Evolutionary conservation across 2,329 filamentous ascomycete species (phyloP), one percentile per base, ranked within the genome.

Genomic region (Davidsoniella australis): DNA sequence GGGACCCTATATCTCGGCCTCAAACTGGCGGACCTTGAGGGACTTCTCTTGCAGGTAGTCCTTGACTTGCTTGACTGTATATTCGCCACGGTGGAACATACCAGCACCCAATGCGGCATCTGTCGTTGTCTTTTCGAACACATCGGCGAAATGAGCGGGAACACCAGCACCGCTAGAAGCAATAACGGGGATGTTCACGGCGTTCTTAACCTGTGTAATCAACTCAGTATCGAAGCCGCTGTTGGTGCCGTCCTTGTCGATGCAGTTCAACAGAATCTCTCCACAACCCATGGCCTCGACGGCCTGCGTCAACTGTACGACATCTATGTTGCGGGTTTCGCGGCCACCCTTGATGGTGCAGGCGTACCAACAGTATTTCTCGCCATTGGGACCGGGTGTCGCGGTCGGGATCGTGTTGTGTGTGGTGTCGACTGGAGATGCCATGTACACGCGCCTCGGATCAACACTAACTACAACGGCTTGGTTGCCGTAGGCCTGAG

Each of bases 51-150:
- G 70, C 52, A 98, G 64, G 59, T 84, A 75, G 52, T 93, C 82
- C 66, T 98, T 98, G 44, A 98, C 91, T 60, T 96, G 80, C 63
- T 79, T 80, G 14, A 98, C 89, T 0, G 88, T 94, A 64, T 89
- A 98, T 68, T 98, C 89, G 37, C 82, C 85, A 45, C 91, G 72
- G 67, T 98, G 91, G 66, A 98, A 98, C 82, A 98, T 98, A 48
- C 91, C 91, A 7, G 91, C 91, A 2, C 91, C 91, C 53, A 98
- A 68, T 24, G 91, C 91, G 45, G 91, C 91, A 69, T 98, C 91
- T 2, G 89, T 89, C 14, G 72, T 71, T 7, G 91, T 96, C 66
- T 83, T 70, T 50, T 75, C 69, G 64, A 98, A 98, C 1, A 96
- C 91, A 61, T 96, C 84, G 47, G 78, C 73, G 61, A 98, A 98